Conservation (phyloP, 768 basidiomycete species). For the Pulveroboletus sp. region DNA sequence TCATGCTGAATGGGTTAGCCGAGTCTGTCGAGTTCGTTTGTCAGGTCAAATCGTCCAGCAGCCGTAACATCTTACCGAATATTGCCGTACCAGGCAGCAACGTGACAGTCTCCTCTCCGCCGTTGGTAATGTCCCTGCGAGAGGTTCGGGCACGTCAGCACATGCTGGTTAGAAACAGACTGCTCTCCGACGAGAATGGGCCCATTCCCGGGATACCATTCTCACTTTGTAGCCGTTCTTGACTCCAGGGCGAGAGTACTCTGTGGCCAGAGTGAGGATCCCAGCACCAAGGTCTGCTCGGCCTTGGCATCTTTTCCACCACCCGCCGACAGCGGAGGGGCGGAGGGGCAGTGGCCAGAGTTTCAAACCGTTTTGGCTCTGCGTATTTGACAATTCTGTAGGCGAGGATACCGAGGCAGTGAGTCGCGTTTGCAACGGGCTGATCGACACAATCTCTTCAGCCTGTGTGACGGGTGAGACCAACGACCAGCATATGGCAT, state of each 20-base stretch:
- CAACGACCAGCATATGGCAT: not conserved
- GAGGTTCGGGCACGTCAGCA: constrained; percentile 35
- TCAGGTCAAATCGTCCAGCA: constrained; percentile 19
- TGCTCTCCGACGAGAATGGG: too few relatives aligned
- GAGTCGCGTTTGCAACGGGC: constrained; percentile 60
- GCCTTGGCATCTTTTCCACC: too few relatives aligned
- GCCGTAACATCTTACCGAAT: constrained; percentile 55
- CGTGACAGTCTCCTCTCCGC: constrained; percentile 90
- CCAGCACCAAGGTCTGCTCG: constrained; percentile 65
- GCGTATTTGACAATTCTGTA: constrained; percentile 79
- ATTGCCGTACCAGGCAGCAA: constrained; percentile 84
- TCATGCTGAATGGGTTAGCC: constrained; percentile 58
- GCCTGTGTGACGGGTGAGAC: constrained; percentile 43
- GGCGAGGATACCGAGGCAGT: constrained; percentile 58
- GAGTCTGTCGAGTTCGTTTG: constrained; percentile 45
- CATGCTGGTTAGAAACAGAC: not conserved
- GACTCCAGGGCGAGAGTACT: too few relatives aligned
- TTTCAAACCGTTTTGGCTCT: constrained; percentile 66
- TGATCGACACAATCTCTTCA: constrained; percentile 65
- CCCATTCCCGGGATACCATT: too few relatives aligned
- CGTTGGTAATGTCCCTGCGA: constrained; percentile 71
- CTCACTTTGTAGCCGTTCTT: too few relatives aligned
- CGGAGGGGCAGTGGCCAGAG: constrained; percentile 61
- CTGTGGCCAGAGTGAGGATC: constrained; percentile 64
- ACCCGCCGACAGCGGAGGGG: too few relatives aligned